Evolutionary conservation across 1,284 basidiomycete species (phyloP).

Genomic region (Sporisorium graminicola): DNA sequence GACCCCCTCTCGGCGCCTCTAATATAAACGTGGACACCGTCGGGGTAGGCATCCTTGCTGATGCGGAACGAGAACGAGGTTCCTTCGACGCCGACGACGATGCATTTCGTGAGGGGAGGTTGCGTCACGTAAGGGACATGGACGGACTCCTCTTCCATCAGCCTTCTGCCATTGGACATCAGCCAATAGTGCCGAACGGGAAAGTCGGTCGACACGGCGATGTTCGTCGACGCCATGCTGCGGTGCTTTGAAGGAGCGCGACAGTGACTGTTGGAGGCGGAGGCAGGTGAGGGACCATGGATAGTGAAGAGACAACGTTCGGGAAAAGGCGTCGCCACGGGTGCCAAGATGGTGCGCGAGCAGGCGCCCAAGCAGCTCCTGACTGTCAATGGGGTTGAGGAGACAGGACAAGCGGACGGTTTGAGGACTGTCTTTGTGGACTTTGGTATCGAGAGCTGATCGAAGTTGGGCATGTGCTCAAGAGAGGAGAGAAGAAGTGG

Average conservation of each 20-base stretch:
- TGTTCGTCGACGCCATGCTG: background rate
- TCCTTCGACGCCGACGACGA: constrained; percentile 12
- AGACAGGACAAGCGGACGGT: background rate
- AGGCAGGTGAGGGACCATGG: no score
- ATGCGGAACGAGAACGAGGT: constrained; percentile 1
- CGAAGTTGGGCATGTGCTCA: background rate
- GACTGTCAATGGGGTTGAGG: background rate
- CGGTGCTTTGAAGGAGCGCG: background rate
- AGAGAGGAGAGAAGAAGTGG: background rate
- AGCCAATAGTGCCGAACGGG: constrained; percentile 4
- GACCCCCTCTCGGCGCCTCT: background rate
- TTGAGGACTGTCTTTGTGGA: no score
- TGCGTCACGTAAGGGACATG: background rate
- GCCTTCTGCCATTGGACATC: background rate
- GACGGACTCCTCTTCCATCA: background rate
- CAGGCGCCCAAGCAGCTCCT: background rate
- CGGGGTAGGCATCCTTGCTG: constrained; percentile 17
- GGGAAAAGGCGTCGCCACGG: background rate
- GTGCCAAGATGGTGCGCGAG: background rate
- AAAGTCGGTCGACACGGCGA: background rate
- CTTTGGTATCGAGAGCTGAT: background rate
- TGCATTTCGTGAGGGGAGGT: background rate
- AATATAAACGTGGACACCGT: constrained; percentile 7
- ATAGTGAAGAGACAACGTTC: background rate
- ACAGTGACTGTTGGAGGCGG: background rate